Percentiles rank a stretch among this genome's conserved stretches.
These are phyloP conservation scores for Nephelium lappaceum DNA, from an alignment of 345 rosid genomes.

Conservation along the genomic window DNA sequence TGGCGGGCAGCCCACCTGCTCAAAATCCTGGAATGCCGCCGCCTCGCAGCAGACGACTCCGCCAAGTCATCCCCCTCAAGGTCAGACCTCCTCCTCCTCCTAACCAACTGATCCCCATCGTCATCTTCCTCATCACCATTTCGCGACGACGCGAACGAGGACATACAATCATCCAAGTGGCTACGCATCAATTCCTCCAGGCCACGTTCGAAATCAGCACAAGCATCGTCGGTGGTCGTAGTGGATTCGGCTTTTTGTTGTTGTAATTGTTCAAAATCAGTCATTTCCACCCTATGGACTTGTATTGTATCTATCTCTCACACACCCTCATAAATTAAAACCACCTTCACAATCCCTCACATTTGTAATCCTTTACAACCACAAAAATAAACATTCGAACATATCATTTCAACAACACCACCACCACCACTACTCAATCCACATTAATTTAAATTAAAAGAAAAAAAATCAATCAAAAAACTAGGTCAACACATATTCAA, in stretches of 20 bases:
- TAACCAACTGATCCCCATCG: conserved; percentile 77
- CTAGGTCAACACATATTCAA: not conserved
- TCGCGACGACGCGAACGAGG: conserved; percentile 66
- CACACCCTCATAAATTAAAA: conserved; percentile 18
- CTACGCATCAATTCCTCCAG: conserved; percentile 95
- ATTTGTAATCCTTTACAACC: conserved; percentile 11
- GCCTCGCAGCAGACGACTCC: conserved; percentile 89
- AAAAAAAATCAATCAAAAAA: too few relatives aligned
- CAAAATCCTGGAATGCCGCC: conserved; percentile 82
- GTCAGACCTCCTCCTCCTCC: conserved; percentile 85
- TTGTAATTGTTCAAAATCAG: conserved; percentile 71
- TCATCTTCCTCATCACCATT: conserved; percentile 72
- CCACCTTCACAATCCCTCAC: conserved; percentile 25
- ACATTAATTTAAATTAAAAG: not conserved
- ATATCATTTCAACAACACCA: not conserved
- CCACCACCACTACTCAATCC: not conserved
- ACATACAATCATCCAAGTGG: conserved; percentile 81
- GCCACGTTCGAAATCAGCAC: conserved; percentile 67
- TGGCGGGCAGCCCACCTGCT: conserved; percentile 98
- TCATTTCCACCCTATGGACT: conserved; percentile 52
- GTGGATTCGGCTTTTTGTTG: conserved; percentile 78
- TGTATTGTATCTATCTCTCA: conserved; percentile 11
- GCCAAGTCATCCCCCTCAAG: conserved; percentile 88
- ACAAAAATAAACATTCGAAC: not conserved
- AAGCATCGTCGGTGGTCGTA: conserved; percentile 40